Percentiles rank a stretch among this genome's conserved stretches.
phyloP scores from a whole-genome alignment of 2,329 filamentous ascomycete genomes.

The Saccharata proteae region DNA sequence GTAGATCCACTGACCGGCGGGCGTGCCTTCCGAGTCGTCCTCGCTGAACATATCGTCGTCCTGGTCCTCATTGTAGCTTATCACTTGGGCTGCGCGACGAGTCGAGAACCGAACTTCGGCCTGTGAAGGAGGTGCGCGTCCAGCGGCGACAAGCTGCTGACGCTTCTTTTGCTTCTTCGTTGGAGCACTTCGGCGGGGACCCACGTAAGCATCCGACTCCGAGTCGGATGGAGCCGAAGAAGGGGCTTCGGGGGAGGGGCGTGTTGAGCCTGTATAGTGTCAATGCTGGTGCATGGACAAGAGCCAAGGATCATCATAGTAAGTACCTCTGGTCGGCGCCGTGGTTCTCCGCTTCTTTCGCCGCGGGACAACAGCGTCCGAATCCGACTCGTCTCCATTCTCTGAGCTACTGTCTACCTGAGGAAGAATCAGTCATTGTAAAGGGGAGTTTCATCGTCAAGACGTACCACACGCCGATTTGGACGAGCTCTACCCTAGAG shows the following conservation, averaged over 20 bases:
- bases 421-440: conserved; percentile 1
- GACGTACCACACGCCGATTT: conserved; percentile 45
- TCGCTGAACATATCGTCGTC: conserved; percentile 45
- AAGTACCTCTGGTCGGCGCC: conserved; percentile 50
- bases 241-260: conserved; percentile 36
- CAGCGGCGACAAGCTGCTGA: conserved; percentile 51
- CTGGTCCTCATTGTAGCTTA: conserved; percentile 57
- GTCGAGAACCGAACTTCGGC: conserved; percentile 87
- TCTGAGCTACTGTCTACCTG: conserved; percentile 46
- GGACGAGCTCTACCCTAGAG: conserved; percentile 47
- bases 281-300: conserved; percentile 16
- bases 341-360: conserved; percentile 58
- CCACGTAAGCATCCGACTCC: conserved; percentile 58
- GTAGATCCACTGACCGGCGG: conserved; percentile 57
- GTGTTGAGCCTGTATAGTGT: conserved; percentile 45
- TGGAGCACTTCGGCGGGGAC: conserved; percentile 51
- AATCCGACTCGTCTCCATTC: conserved; percentile 60
- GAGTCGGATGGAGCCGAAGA: conserved; percentile 56
- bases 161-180: conserved; percentile 67
- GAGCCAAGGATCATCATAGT: too few species aligned
- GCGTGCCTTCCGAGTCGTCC: conserved; percentile 50
- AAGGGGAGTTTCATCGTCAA: conserved; percentile 1
- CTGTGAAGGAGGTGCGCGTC: conserved; percentile 49
- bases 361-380: conserved; percentile 53
- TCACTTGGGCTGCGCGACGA: conserved; percentile 64